phyloP scores from a whole-genome alignment of 805 yeast species.

The Saturnispora dispora region DNA sequence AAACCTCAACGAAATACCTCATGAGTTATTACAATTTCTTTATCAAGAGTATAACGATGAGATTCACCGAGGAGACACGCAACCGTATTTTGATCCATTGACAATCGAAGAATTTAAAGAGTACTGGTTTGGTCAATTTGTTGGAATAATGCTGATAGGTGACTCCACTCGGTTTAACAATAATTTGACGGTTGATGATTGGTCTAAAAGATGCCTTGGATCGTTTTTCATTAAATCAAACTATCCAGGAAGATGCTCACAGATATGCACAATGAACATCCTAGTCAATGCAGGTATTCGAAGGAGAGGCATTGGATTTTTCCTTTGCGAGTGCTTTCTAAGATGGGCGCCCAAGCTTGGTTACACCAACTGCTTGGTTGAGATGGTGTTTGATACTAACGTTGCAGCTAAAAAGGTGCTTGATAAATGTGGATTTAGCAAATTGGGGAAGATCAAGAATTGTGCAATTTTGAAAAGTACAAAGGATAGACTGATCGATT shows the following conservation, averaged over 20 bases:
- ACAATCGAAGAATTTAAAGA: conserved; percentile 67
- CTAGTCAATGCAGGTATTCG: conserved; percentile 89
- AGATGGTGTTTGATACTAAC: conserved; percentile 82
- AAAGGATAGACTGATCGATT: conserved; percentile 70
- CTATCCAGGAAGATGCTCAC: conserved; percentile 88
- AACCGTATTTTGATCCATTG: conserved; percentile 75
- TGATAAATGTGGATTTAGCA: conserved; percentile 65
- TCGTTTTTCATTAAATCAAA: conserved; percentile 78
- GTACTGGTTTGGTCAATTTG: conserved; percentile 83
- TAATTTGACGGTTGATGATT: conserved; percentile 41
- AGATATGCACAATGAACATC: conserved; percentile 84
- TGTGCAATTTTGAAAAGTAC: conserved; percentile 84
- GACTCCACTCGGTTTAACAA: conserved; percentile 43
- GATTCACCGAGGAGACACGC: conserved; percentile 78
- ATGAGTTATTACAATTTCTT: conserved; percentile 66
- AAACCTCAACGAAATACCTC: conserved; percentile 59
- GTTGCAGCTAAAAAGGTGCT: conserved; percentile 71
- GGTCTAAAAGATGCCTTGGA: conserved; percentile 93
- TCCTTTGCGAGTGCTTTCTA: conserved; percentile 71
- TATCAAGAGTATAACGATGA: conserved; percentile 93
- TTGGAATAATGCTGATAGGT: conserved; percentile 74
- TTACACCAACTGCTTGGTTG: conserved; percentile 75
- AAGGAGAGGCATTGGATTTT: conserved; percentile 84
- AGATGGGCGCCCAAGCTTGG: conserved; percentile 91
- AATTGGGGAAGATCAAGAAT: conserved; percentile 73